phyloP scores from a whole-genome alignment of 768 basidiomycete species.

The Suillus ampliporus region DNA sequence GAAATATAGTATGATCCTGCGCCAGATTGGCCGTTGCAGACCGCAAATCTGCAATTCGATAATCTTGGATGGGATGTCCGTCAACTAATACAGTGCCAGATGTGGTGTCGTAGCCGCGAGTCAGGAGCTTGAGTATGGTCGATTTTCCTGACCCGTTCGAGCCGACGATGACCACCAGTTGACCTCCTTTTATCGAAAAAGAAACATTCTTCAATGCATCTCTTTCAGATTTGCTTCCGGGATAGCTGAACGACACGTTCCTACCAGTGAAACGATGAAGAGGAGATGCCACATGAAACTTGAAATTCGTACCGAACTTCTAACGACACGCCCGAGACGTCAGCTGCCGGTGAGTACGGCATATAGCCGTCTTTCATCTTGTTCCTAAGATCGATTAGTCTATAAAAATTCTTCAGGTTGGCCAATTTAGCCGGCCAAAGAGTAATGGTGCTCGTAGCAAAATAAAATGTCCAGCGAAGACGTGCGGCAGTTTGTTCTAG shows the following conservation, averaged over 20 bases:
- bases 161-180: conserved; percentile 42
- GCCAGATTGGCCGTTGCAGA: conserved; percentile 46
- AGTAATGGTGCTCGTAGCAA: neutral
- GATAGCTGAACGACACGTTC: conserved; percentile 58
- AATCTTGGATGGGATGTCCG: conserved; percentile 40
- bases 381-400: conserved; percentile 23
- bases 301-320: conserved; percentile 23
- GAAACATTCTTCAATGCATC: conserved; percentile 32
- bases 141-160: conserved; percentile 41
- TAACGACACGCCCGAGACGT: conserved; percentile 20
- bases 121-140: conserved; percentile 47
- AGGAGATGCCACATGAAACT: neutral
- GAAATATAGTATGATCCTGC: conserved; percentile 46
- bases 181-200: conserved; percentile 37
- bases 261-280: conserved; percentile 33
- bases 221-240: conserved; percentile 38
- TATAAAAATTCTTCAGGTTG: conserved; percentile 30
- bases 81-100: conserved; percentile 48
- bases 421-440: conserved; percentile 23
- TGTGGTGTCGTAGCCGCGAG: conserved; percentile 36
- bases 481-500: conserved; percentile 31
- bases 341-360: conserved; percentile 28
- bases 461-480: conserved; percentile 28
- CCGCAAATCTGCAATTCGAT: conserved; percentile 39
- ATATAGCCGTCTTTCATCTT: conserved; percentile 32